Conservation (phyloP, 768 basidiomycete genomes). For the Russula ochroleuca region DNA sequence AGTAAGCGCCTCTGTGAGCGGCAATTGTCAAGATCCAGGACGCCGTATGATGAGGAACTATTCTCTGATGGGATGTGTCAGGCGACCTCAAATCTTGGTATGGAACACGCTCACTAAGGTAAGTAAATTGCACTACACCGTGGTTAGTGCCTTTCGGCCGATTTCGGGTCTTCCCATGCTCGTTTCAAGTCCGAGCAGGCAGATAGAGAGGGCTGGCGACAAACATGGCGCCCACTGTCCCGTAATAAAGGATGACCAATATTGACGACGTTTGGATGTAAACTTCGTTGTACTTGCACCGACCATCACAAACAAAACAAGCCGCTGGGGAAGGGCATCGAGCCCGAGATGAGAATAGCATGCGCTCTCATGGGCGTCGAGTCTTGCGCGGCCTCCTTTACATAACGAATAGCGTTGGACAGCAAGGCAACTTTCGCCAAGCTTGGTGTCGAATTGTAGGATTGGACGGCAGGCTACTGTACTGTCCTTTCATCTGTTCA, state of each 20-base stretch:
- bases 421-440: not conserved
- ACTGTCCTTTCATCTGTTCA: not conserved
- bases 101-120: constrained; percentile 12
- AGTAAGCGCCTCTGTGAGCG: not conserved
- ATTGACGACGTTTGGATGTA: constrained; percentile 22
- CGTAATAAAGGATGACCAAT: not conserved
- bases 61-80: constrained; percentile 14
- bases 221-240: not conserved
- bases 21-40: not conserved
- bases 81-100: not conserved
- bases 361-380: not conserved
- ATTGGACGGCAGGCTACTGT: not conserved
- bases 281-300: constrained; percentile 13
- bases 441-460: not conserved
- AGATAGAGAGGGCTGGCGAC: constrained; percentile 24
- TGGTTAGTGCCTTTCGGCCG: constrained; percentile 22
- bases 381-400: not conserved
- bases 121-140: constrained; percentile 24
- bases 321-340: constrained; percentile 27
- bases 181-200: constrained; percentile 29
- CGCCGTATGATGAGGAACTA: constrained; percentile 8
- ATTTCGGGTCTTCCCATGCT: constrained; percentile 28
- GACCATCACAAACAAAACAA: constrained; percentile 26
- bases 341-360: not conserved
- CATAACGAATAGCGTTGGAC: not conserved